These are phyloP conservation scores for Rhodosporidiobolus sp. DNA, from an alignment of 768 basidiomycete genomes.

Conservation along the genomic window DNA sequence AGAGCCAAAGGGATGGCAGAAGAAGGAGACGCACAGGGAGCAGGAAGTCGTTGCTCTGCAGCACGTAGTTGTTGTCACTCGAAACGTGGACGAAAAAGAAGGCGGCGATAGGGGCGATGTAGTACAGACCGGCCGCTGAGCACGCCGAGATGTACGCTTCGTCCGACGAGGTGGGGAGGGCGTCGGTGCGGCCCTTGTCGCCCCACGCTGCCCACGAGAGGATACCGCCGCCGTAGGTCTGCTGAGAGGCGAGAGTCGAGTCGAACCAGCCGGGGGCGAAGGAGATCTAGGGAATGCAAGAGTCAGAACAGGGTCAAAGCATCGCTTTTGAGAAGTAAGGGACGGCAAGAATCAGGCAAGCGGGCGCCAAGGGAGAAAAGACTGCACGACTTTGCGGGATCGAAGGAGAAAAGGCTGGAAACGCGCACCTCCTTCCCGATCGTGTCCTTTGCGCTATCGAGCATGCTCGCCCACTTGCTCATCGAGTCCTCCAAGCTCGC, in stretches of 20 bases:
- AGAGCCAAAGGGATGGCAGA: neutral
- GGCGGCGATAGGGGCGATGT: slow-evolving; percentile 5
- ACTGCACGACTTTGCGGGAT: too few species aligned
- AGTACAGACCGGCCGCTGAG: neutral
- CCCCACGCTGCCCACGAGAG: neutral
- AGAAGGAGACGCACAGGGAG: slow-evolving; percentile 4
- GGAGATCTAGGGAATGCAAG: too few species aligned
- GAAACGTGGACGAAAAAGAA: slow-evolving; percentile 28
- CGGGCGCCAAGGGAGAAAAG: too few species aligned
- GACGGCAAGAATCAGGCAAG: too few species aligned
- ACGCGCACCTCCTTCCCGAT: neutral
- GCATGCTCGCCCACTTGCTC: neutral
- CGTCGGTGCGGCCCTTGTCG: slow-evolving; percentile 3
- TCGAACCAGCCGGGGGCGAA: too few species aligned
- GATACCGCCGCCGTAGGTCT: too few species aligned
- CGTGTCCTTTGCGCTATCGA: slow-evolving; percentile 3
- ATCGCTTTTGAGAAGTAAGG: too few species aligned
- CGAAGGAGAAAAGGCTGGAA: neutral
- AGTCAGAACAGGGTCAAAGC: too few species aligned
- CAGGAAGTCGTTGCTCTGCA: slow-evolving; percentile 4
- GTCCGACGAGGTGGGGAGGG: neutral
- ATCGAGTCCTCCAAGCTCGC: neutral
- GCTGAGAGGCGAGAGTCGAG: neutral
- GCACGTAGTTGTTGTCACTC: slow-evolving; percentile 24
- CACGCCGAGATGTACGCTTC: neutral